Conservation (phyloP, 305 asterid genomes). For the Plantago coronopus region DNA sequence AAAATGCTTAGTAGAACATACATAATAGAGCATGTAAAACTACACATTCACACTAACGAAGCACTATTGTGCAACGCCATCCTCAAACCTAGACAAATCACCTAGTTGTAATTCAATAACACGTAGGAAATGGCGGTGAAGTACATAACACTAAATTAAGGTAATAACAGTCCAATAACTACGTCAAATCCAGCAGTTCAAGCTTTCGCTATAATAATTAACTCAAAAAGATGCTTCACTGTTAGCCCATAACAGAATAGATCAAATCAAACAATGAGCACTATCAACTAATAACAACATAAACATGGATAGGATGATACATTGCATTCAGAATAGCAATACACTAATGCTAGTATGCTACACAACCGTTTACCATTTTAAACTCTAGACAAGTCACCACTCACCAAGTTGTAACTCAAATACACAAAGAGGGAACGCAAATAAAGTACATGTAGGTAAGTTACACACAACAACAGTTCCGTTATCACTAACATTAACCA, state of each 20-base stretch:
- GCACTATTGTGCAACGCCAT: no score
- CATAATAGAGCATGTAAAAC: slow-evolving; percentile 14
- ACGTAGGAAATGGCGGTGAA: no score
- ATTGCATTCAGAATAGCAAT: no score
- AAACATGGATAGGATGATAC: no score
- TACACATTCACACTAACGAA: not conserved
- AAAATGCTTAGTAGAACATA: no score
- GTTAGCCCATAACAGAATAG: slow-evolving; percentile 11
- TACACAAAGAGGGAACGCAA: not conserved
- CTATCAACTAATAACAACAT: no score
- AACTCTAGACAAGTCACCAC: not conserved
- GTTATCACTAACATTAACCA: not conserved
- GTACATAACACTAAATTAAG: no score
- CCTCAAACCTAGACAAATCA: not conserved
- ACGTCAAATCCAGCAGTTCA: not conserved
- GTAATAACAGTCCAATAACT: not conserved
- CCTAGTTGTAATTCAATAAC: not conserved
- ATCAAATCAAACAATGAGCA: not conserved
- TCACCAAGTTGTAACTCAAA: not conserved
- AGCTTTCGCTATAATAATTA: no score
- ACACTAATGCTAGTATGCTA: no score
- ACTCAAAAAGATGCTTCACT: no score
- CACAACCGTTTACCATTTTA: no score
- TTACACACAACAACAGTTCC: not conserved
- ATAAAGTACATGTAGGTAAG: not conserved